Percentiles rank a stretch among this genome's conserved stretches.
Evolutionary conservation across 2,329 filamentous ascomycete species (phyloP).

Genomic region (Fusarium longipes): DNA sequence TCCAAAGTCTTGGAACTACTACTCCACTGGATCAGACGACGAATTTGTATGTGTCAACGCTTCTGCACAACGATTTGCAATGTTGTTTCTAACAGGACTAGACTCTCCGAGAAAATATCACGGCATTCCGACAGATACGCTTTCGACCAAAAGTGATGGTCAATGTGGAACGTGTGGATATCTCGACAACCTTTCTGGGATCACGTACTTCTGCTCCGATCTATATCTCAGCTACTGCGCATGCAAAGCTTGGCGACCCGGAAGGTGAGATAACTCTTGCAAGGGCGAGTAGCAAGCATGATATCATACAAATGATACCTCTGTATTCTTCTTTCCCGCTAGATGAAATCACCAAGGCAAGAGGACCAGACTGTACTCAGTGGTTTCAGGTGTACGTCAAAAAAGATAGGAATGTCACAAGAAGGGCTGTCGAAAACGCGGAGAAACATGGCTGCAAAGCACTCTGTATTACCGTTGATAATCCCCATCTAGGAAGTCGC

Average conservation of each 20-base stretch:
- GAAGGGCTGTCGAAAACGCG: constrained; percentile 13
- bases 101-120: constrained; percentile 19
- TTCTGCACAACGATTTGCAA: too few species aligned
- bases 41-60: constrained; percentile 13
- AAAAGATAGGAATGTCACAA: constrained; percentile 9
- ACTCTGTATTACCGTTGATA: constrained; percentile 29
- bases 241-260: constrained; percentile 22
- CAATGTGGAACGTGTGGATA: constrained; percentile 22
- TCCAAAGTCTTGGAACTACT: constrained; percentile 23
- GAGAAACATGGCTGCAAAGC: constrained; percentile 18
- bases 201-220: constrained; percentile 4
- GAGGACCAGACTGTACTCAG: background rate
- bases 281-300: constrained; percentile 15
- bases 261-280: constrained; percentile 16
- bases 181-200: constrained; percentile 16
- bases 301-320: constrained; percentile 27
- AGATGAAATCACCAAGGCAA: background rate
- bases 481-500: constrained; percentile 23
- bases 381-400: constrained; percentile 33
- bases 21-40: constrained; percentile 26
- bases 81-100: background rate
- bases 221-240: constrained; percentile 24
- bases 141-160: constrained; percentile 24
- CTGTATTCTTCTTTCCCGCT: constrained; percentile 20
- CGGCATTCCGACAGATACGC: background rate